Evolutionary conservation across 495 filamentous ascomycete species (phyloP).

Genomic region (Penicillium maclennaniae): DNA sequence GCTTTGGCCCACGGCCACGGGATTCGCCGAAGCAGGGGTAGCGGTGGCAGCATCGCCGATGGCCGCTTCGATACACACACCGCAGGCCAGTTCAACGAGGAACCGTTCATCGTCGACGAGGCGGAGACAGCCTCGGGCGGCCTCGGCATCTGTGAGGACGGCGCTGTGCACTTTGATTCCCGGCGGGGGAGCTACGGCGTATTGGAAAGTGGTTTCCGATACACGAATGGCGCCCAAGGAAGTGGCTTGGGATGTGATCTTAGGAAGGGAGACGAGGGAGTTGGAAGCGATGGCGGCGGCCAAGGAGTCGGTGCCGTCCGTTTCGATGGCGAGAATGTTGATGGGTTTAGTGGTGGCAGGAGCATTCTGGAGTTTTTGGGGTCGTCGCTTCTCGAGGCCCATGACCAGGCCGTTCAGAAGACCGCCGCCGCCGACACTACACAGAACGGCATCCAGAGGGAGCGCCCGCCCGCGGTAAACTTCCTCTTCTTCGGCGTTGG

Average conservation of each 20-base stretch:
- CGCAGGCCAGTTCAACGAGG: slow-evolving; percentile 79
- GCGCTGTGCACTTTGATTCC: slow-evolving; percentile 54
- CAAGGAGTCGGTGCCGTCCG: slow-evolving; percentile 72
- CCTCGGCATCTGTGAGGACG: slow-evolving; percentile 75
- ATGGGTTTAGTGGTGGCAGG: slow-evolving; percentile 26
- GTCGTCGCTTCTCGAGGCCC: slow-evolving; percentile 57
- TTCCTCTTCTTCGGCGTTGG: slow-evolving; percentile 31
- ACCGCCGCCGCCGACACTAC: slow-evolving; percentile 86
- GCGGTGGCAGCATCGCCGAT: slow-evolving; percentile 33
- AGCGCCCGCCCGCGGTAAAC: slow-evolving; percentile 32
- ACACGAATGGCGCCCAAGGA: slow-evolving; percentile 75
- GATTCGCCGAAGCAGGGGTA: slow-evolving; percentile 8
- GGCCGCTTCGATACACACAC: slow-evolving; percentile 66
- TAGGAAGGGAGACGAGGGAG: slow-evolving; percentile 60
- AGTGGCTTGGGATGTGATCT: slow-evolving; percentile 78
- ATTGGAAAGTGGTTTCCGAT: slow-evolving; percentile 65
- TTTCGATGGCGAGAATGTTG: slow-evolving; percentile 76
- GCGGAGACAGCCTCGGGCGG: slow-evolving; percentile 67
- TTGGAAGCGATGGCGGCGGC: slow-evolving; percentile 55
- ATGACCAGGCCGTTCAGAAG: slow-evolving; percentile 74
- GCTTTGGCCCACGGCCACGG: slow-evolving; percentile 17
- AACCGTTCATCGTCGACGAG: slow-evolving; percentile 80
- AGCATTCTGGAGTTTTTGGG: slow-evolving; percentile 18
- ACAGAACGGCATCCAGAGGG: slow-evolving; percentile 66
- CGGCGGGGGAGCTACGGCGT: slow-evolving; percentile 42